phyloP scores from a whole-genome alignment of 306 rosid species.

The Vigna reflexopilosa region DNA sequence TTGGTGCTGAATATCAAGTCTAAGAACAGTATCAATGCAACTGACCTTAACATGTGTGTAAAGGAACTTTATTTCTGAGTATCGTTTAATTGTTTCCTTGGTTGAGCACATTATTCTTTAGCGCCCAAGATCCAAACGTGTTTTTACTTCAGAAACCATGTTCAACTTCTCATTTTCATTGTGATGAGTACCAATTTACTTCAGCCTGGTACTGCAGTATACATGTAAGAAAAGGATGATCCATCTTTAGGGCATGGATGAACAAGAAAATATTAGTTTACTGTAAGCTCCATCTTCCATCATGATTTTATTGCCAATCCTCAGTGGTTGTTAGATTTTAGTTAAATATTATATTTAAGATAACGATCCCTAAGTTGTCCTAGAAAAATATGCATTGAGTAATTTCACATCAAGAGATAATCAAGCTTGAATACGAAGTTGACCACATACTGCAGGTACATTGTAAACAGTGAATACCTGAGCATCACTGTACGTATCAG shows the following conservation, averaged over 20 bases:
- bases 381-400: neutral
- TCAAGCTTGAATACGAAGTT: neutral
- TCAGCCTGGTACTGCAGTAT: neutral
- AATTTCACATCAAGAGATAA: neutral
- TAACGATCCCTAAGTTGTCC: neutral
- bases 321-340: neutral
- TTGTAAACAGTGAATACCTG: neutral
- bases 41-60: neutral
- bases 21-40: conserved; percentile 22
- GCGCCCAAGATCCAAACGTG: neutral
- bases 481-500: neutral
- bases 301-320: neutral
- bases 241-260: neutral
- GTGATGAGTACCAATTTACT: neutral
- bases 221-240: neutral
- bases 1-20: conserved; percentile 31
- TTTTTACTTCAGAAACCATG: neutral
- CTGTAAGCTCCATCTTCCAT: neutral
- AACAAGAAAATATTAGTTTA: neutral
- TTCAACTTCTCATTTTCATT: neutral
- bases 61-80: neutral
- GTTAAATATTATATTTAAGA: neutral
- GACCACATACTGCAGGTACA: neutral
- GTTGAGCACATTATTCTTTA: neutral
- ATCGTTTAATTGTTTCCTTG: neutral